phyloP scores from a whole-genome alignment of 2,329 filamentous ascomycete genomes.

The Cryphonectria parasitica region DNA sequence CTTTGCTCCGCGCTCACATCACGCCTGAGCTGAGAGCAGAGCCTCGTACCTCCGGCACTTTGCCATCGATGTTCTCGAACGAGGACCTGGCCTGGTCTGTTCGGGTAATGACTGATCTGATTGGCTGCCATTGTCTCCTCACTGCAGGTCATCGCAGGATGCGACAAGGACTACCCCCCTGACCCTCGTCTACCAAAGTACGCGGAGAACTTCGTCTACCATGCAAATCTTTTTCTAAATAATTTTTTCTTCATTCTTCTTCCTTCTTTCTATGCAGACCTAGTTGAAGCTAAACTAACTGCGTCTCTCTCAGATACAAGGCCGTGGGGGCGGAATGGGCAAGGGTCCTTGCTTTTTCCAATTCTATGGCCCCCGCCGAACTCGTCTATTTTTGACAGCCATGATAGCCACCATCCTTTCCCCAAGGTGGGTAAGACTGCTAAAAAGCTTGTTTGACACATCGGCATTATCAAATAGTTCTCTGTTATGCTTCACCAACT shows the following conservation, averaged over 20 bases:
- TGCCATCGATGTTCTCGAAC: conserved; percentile 18
- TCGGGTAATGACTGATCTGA: conserved; percentile 30
- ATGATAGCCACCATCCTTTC: background rate
- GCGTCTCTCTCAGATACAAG: background rate
- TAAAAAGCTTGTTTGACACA: background rate
- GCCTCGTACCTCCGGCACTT: conserved; percentile 19
- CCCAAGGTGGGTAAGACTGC: background rate
- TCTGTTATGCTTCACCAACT: conserved; percentile 13
- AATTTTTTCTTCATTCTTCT: background rate
- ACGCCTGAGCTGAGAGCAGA: conserved; percentile 11
- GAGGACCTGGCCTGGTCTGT: conserved; percentile 18
- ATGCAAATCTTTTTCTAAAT: conserved; percentile 12
- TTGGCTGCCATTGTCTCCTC: conserved; percentile 23
- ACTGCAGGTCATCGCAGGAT: conserved; percentile 27
- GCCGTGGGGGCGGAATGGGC: conserved; percentile 3
- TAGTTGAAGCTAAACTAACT: background rate
- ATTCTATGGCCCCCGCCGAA: conserved; percentile 5
- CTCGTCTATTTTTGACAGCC: background rate
- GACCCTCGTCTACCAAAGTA: conserved; percentile 2
- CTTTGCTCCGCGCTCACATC: conserved; percentile 11
- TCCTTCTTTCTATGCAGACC: conserved; percentile 8
- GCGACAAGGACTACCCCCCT: conserved; percentile 29
- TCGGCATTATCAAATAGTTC: conserved; percentile 19
- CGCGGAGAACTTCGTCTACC: conserved; percentile 17
- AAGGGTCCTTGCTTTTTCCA: conserved; percentile 1